These are phyloP conservation scores for Wickerhamiella pararugosa DNA, from an alignment of 1,139 yeast genomes.

Conservation along the genomic window DNA sequence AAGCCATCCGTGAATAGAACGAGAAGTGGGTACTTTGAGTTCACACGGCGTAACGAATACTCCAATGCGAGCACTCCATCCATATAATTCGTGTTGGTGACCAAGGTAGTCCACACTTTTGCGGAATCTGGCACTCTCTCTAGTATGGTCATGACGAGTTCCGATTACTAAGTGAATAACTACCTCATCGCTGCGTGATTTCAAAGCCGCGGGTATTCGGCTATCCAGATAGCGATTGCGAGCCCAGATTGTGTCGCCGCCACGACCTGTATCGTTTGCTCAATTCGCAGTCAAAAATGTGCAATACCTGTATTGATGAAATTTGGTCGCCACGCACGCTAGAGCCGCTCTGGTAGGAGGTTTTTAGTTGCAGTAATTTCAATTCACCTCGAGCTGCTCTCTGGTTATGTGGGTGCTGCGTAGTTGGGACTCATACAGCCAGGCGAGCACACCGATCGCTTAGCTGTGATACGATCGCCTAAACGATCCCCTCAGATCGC, in stretches of 20 bases:
- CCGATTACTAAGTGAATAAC: no score
- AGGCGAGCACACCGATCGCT: no score
- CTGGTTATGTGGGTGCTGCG: no score
- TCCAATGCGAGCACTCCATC: slow-evolving; percentile 37
- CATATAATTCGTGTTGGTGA: slow-evolving; percentile 35
- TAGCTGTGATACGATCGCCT: no score
- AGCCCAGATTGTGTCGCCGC: background rate
- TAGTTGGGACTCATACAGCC: no score
- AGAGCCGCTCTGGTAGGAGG: no score
- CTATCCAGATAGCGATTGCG: background rate
- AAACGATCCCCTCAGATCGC: no score
- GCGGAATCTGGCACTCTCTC: slow-evolving; percentile 3
- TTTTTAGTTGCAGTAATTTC: no score
- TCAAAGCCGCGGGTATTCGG: background rate
- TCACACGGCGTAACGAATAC: slow-evolving; percentile 28
- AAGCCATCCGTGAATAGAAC: slow-evolving; percentile 37
- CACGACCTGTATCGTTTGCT: background rate
- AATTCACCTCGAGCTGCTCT: no score
- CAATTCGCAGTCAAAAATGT: background rate
- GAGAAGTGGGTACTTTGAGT: slow-evolving; percentile 34
- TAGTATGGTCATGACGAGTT: background rate
- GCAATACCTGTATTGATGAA: background rate
- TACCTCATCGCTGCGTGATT: background rate
- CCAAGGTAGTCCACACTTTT: slow-evolving; percentile 38
- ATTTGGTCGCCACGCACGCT: no score